Percentiles rank a stretch among this genome's conserved stretches.
Evolutionary conservation across 257 asterid genomes (phyloP).

Genomic region (Fraxinus cuspidata): DNA sequence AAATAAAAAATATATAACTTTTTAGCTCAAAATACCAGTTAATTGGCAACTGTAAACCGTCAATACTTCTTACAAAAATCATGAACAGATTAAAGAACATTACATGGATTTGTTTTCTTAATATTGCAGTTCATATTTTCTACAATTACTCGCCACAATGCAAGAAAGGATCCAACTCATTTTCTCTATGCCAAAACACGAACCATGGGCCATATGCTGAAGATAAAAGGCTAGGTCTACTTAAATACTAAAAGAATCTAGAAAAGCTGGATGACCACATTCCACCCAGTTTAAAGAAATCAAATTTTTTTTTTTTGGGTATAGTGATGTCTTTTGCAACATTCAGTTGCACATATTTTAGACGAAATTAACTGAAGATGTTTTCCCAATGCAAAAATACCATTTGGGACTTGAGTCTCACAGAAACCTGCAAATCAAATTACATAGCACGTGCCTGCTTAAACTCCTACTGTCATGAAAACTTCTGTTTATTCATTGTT

Average conservation of each 20-base stretch:
- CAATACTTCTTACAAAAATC: not conserved
- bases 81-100: not conserved
- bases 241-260: conserved; percentile 11
- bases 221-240: not conserved
- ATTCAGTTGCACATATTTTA: conserved; percentile 14
- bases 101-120: not conserved
- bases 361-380: conserved; percentile 1
- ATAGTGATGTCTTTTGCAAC: conserved; percentile 12
- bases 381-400: conserved; percentile 1
- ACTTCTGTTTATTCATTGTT: not conserved
- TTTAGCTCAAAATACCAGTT: conserved; percentile 5
- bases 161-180: conserved; percentile 15
- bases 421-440: not conserved
- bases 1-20: not conserved
- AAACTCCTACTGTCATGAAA: conserved; percentile 11
- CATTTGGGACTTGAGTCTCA: not conserved
- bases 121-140: conserved; percentile 1
- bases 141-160: not conserved
- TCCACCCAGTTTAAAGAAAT: not conserved
- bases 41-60: conserved; percentile 3
- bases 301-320: not conserved
- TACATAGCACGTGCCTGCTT: conserved; percentile 8
- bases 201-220: not conserved
- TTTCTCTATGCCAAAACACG: not conserved
- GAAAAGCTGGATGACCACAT: not conserved